Evolutionary conservation across 352 stramenopile species (phyloP), one percentile per base, ranked within the genome.

Genomic region (Globisporangium emineosum): DNA sequence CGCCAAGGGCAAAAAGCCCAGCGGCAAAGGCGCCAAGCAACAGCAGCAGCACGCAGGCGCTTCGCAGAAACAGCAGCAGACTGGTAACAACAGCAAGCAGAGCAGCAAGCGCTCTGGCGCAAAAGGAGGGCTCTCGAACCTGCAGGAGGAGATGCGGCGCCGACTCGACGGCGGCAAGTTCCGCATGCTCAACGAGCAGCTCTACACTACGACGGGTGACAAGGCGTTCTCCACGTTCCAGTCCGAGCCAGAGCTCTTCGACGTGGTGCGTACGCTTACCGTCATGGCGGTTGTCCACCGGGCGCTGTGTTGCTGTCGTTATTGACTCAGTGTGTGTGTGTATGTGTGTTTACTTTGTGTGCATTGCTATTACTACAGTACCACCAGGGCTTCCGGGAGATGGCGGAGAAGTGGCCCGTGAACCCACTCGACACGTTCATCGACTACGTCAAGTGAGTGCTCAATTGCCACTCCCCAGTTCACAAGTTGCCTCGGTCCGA

Each of bases 371-470:
- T 33, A 30, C 68, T 81, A 51, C 15, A 66, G 76, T 99, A 99
- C 76, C 98, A 99, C 71, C 84, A 97, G 53, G 98, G 98, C 42
- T 99, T 99, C 76, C 84, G 96, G n/a, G 96, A 98, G 77, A 97
- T 99, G 82, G 94, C 94, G 0, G 77, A 97, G 63, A 89, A 95
- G 57, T 99, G 98, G 98, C 97, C 97, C 4, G 83, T 96, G 52
- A 99, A 99, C 75, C 97, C 97, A 6, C 81, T 99, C 5, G 95
- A 99, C 73, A 89, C 94, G 7, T 98, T 99, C 67, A 98, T 98
- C 59, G 78, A 93, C 49, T 98, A 92, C 71, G 79, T 99, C 75
- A 94, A 93, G 83, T 92, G 64, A 51, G 76, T 80, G 8, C 0
- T 35, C 29, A 43, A 60, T 17, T 52, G 21, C 29, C 29, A 5